Evolutionary conservation across 805 yeast genomes (phyloP), one percentile per base, ranked within the genome.

Genomic region (Kodamaea kaohsiungensis): DNA sequence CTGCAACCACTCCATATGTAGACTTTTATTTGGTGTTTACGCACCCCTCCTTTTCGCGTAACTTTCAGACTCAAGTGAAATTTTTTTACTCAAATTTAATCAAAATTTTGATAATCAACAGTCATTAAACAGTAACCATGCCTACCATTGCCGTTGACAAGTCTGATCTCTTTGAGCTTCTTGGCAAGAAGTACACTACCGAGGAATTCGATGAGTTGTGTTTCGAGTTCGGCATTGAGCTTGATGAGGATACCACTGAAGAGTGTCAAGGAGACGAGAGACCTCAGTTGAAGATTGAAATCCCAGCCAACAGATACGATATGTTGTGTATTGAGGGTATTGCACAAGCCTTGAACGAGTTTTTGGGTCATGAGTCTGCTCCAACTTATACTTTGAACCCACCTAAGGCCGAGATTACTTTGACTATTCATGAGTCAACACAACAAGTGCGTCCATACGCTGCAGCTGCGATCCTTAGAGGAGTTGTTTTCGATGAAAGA

Each of bases 301-400:
- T 96, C 59, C 98, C 97, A 55, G 99, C 99, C 58, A 95, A 95
- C 77, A 88, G 99, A 80, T 96, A 95, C 68, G 99, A 95, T 71
- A 85, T 95, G 92, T 84, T 95, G 61, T 96, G 99, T 79, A 88
- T 91, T 63, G 99, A 95, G 75, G 99, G 99, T 68, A 91, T 95
- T 72, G 91, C 98, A 1, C 96, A 91, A 68, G 93, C 98, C 1
- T 78, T 95, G 68, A 91, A 91, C 66, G 96, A 92, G 69, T 95
- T 89, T 68, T 79, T 93, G 64, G 96, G 96, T 38, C 84, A 82
- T 56, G 63, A 71, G 5, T 68, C 73, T 48, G 77, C 88, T 43
- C 97, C 99, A 50, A 71, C 74, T 30, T 93, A 82, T 79, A 83
- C 75, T 51, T 77, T 89, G 56, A 73, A 80, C 42, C 84, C 86